Evolutionary conservation across 106 monocot genomes (phyloP).

Genomic region (Hemerocallis citrina): DNA sequence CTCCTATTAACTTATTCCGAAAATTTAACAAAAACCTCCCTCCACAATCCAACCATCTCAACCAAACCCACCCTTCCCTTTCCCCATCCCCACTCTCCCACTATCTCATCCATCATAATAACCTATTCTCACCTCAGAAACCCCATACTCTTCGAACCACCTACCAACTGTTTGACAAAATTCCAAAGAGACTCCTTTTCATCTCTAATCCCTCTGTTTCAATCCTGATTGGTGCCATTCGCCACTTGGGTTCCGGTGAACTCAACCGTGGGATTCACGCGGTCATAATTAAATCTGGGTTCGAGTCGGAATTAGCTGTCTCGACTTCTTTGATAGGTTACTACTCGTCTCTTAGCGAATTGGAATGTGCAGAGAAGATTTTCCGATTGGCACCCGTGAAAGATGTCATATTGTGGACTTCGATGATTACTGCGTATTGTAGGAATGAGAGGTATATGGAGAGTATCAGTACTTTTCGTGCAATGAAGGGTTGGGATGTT

Average conservation of each 20-base stretch:
- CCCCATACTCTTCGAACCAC: not conserved
- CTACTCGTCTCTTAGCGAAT: constrained; percentile 25
- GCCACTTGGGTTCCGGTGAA: not conserved
- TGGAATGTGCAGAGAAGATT: constrained; percentile 7
- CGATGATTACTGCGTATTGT: constrained; percentile 31
- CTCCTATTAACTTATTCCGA: too few species aligned
- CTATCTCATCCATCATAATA: not conserved
- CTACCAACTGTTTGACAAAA: constrained; percentile 30
- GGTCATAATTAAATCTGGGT: constrained; percentile 23
- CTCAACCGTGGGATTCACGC: constrained; percentile 16
- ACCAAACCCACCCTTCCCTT: not conserved
- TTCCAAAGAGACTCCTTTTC: constrained; percentile 9
- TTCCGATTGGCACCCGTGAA: constrained; percentile 16
- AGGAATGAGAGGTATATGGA: constrained; percentile 18
- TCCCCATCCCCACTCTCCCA: not conserved
- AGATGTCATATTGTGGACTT: constrained; percentile 39
- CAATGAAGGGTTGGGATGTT: constrained; percentile 14
- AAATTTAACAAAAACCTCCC: not conserved
- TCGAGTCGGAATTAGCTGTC: constrained; percentile 9
- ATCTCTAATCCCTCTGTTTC: constrained; percentile 6
- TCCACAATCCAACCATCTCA: not conserved
- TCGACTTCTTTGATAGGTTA: constrained; percentile 31
- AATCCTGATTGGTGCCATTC: constrained; percentile 16
- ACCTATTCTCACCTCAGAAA: not conserved
- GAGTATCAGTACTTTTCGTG: constrained; percentile 24